Base-by-base conservation (phyloP, 176 grass and related monocot genomes). In the Luzula sylvatica region DNA sequence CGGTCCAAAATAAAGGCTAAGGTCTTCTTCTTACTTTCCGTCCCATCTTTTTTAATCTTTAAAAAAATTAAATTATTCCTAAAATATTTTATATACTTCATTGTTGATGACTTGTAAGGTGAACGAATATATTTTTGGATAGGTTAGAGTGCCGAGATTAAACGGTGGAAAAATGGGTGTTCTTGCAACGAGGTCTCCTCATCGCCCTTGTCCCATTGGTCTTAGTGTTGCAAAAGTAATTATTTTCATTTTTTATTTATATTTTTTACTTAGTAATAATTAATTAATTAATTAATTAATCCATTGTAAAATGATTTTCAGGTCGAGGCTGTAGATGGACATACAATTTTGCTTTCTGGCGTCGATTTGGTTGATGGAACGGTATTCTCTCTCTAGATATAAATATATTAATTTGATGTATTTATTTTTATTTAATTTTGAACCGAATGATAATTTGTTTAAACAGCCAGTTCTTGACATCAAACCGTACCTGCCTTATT, bases 401-500 rank as follows among this genome's bases (percentile, higher is more conserved):
- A 26, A 3, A 3, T 56, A 38, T 16, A 17, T 29, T 6, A 55
- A 54, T n/a, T 3, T 8, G 15, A 23, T 20, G 9, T 7, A 1
- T 35, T 35, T 2, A 7, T 35, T 35, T 35, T 35, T 35, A 9
- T 35, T 35, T 35, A 35, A 35, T n/a, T n/a, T n/a, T n/a, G n/a
- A n/a, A n/a, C n/a, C n/a, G n/a, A n/a, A n/a, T n/a, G n/a, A n/a
- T n/a, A n/a, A 49, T 73, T 52, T 70, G 20, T 68, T 41, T 88
- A 18, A 44, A 79, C 80, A 95, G 80, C 90, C 90, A n/a, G 73
- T 88, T 3, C 77, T 95, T 56, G 90, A 95, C 75, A 86, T 95
- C 53, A 95, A 95, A 71, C 83, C 90, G n/a, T 95, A 95, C 48
- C 80, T 88, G 18, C 90, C 83, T 50, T 95, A 88, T 85, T 86